These are phyloP conservation scores for Saccharum officinarum DNA, from an alignment of 176 grass and related monocot species.

Conservation along the genomic window DNA sequence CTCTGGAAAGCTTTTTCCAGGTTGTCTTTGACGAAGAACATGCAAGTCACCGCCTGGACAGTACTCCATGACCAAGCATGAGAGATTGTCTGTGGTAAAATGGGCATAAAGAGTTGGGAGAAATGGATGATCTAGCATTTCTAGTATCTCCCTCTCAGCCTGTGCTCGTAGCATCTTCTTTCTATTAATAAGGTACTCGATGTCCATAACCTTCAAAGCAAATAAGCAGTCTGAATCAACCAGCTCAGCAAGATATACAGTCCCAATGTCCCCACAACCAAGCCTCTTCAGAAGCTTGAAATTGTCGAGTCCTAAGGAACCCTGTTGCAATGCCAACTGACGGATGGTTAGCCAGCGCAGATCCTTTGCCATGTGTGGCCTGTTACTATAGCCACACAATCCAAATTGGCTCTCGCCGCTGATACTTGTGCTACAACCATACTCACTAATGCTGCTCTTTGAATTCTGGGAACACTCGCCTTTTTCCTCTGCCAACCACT, in stretches of 20 bases:
- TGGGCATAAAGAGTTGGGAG: slow-evolving; percentile 90
- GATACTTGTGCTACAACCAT: slow-evolving; percentile 75
- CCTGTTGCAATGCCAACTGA: slow-evolving; percentile 58
- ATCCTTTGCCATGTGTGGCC: slow-evolving; percentile 97
- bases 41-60: slow-evolving; percentile 96
- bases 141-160: slow-evolving; percentile 94
- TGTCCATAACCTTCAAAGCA: slow-evolving; percentile 99
- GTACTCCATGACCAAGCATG: slow-evolving; percentile 97
- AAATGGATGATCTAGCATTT: slow-evolving; percentile 97
- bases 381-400: slow-evolving; percentile 57
- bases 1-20: slow-evolving; percentile 73
- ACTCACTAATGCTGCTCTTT: slow-evolving; percentile 87
- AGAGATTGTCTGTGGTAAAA: slow-evolving; percentile 96
- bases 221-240: slow-evolving; percentile 86
- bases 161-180: slow-evolving; percentile 96
- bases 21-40: slow-evolving; percentile 93
- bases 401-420: slow-evolving; percentile 58
- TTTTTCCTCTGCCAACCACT: slow-evolving; percentile 54
- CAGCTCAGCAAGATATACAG: slow-evolving; percentile 89
- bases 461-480: slow-evolving; percentile 82
- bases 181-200: slow-evolving; percentile 82
- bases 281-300: slow-evolving; percentile 97
- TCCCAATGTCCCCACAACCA: slow-evolving; percentile 97
- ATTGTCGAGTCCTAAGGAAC: slow-evolving; percentile 78
- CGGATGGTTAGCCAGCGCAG: slow-evolving; percentile 75